phyloP scores from a whole-genome alignment of 768 basidiomycete genomes.

The Tephrocybe rancida region DNA sequence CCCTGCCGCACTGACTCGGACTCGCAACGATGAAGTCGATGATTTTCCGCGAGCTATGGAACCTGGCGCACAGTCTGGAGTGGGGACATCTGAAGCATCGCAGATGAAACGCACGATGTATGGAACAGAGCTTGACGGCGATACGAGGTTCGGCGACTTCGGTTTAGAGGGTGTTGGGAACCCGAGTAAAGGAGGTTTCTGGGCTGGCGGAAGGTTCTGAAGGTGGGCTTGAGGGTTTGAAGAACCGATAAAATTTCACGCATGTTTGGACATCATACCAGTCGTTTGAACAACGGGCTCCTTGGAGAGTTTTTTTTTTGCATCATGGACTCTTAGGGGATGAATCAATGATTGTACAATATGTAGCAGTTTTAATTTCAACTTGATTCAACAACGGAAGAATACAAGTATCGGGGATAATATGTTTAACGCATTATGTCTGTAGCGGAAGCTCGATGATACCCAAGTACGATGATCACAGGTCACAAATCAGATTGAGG shows the following conservation, averaged over 20 bases:
- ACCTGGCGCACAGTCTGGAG: conserved; percentile 25
- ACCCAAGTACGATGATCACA: conserved; percentile 3
- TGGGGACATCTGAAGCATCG: conserved; percentile 30
- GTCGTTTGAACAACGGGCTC: too few relatives aligned
- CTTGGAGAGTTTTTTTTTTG: too few relatives aligned
- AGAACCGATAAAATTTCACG: too few relatives aligned
- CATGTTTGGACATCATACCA: not conserved
- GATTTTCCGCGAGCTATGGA: conserved; percentile 42
- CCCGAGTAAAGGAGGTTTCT: conserved; percentile 46
- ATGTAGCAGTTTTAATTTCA: not conserved
- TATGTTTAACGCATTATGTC: conserved; percentile 15
- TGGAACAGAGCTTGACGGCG: conserved; percentile 79
- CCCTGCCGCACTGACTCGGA: conserved; percentile 38
- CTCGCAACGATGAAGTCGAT: conserved; percentile 24
- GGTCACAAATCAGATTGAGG: conserved; percentile 49
- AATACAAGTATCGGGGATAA: conserved; percentile 12
- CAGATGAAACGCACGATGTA: conserved; percentile 76
- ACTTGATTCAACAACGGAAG: conserved; percentile 21
- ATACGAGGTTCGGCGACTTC: conserved; percentile 86
- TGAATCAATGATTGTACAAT: not conserved
- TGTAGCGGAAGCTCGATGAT: conserved; percentile 13
- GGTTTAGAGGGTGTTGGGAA: conserved; percentile 78
- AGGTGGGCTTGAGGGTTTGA: not conserved
- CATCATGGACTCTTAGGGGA: not conserved
- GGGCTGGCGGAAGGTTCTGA: conserved; percentile 55